These are phyloP conservation scores for Acorus calamus DNA, from an alignment of 106 monocot species.

Conservation along the genomic window DNA sequence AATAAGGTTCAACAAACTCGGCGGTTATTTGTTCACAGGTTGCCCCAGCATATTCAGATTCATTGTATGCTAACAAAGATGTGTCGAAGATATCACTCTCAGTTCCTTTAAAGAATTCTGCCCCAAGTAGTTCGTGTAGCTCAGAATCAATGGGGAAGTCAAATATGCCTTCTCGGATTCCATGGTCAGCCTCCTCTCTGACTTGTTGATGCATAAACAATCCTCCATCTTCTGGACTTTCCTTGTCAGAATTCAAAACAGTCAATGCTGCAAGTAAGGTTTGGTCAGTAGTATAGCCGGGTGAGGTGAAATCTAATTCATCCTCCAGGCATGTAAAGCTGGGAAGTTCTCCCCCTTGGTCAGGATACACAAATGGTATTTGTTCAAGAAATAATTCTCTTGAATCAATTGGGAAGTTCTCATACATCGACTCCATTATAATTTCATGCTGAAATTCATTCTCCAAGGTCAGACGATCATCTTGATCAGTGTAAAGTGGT, in stretches of 20 bases:
- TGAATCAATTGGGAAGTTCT: conserved; percentile 8
- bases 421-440: conserved; percentile 7
- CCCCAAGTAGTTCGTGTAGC: conserved; percentile 23
- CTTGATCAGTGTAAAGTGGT: conserved; percentile 5
- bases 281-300: neutral
- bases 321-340: conserved; percentile 9
- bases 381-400: conserved; percentile 2
- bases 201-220: neutral
- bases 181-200: neutral
- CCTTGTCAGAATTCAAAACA: conserved; percentile 2
- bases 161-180: neutral
- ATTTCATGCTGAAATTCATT: conserved; percentile 7
- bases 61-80: conserved; percentile 1
- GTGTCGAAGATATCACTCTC: conserved; percentile 4
- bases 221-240: conserved; percentile 1
- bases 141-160: conserved; percentile 20
- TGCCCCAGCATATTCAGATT: conserved; percentile 1
- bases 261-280: neutral
- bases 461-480: conserved; percentile 6
- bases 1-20: neutral
- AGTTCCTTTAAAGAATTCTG: conserved; percentile 6
- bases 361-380: conserved; percentile 3
- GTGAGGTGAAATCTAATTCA: conserved; percentile 1
- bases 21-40: conserved; percentile 4
- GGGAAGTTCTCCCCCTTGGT: conserved; percentile 13